Evolutionary conservation across 2,329 filamentous ascomycete species (phyloP).

Genomic region (Alternaria hordeiaustralica): DNA sequence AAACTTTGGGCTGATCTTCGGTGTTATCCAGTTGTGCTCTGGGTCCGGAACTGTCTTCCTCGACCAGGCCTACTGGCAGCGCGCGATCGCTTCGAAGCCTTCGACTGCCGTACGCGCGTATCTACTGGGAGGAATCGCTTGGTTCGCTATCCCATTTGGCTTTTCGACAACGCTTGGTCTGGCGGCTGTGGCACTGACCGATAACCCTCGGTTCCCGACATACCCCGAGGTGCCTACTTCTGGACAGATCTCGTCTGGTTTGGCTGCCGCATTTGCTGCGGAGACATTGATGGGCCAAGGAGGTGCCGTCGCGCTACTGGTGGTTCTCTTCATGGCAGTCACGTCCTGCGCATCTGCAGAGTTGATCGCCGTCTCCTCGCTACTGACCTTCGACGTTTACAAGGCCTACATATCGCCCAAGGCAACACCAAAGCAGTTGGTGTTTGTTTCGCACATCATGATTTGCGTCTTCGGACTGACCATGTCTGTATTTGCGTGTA

Average conservation of each 20-base stretch:
- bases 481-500: conserved; percentile 50
- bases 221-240: conserved; percentile 44
- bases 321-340: conserved; percentile 46
- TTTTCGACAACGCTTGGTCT: conserved; percentile 57
- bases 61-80: conserved; percentile 57
- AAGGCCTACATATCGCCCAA: conserved; percentile 51
- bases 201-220: conserved; percentile 53
- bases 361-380: conserved; percentile 50
- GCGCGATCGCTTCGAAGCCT: conserved; percentile 46
- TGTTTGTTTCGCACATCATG: conserved; percentile 51
- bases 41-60: conserved; percentile 49
- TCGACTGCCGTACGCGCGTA: conserved; percentile 39
- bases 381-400: conserved; percentile 54
- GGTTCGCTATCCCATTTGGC: conserved; percentile 58
- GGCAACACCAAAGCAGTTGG: conserved; percentile 44
- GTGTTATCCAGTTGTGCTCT: conserved; percentile 52
- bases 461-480: conserved; percentile 51
- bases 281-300: conserved; percentile 37
- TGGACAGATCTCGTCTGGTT: conserved; percentile 36
- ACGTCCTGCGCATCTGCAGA: conserved; percentile 49
- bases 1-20: conserved; percentile 54
- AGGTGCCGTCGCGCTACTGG: conserved; percentile 37
- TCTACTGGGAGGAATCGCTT: conserved; percentile 54
- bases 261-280: conserved; percentile 40
- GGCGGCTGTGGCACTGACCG: conserved; percentile 53